Evolutionary conservation across 1,284 basidiomycete genomes (phyloP), one percentile per base, ranked within the genome.

Genomic region (Ustilago sp.): DNA sequence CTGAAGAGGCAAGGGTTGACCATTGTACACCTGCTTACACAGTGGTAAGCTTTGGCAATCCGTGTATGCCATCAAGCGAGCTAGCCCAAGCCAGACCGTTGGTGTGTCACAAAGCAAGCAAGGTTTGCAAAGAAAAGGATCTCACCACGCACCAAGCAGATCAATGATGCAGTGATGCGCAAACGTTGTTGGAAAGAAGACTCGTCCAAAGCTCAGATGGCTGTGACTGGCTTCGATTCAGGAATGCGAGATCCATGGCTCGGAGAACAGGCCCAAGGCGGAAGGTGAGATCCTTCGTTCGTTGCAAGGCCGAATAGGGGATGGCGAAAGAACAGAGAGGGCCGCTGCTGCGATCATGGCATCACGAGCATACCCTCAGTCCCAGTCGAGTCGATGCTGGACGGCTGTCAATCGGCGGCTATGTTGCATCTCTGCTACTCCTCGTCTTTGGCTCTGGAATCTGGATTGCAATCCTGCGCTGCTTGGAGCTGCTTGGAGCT

Each of bases 391-490:
- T 50, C 48, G 48, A 50, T 57, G 31, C 39, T 58, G 56, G 56
- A 58, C 43, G 38, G 41, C 56, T 58, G 56, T 58, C 56, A 57
- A 57, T 57, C 31, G 41, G 55, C 55, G 48, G 45, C 63, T 67
- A 36, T 59, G 47, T 50, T 50, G 48, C 45, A 41, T 48, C 23
- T 48, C 39, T 12, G 17, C 39, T 48, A 11, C 41, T 45, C 41
- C n/a, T 8, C 48, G 28, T 7, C 48, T 52, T 51, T 55, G 45
- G 53, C 62, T 64, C 52, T 53, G 68, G 68, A 70, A 70, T 70
- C 64, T 64, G 6, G 35, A 53, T 35, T 70, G 68, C 68, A 61
- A 59, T 23, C 36, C 52, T 53, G 19, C 41, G 15, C 41, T 48
- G 58, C 36, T 41, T 38, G 6, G 56, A 39, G 15, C 41, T 48